Conservation (phyloP, 2,329 filamentous ascomycete species). For the Elsinoe arachidis region DNA sequence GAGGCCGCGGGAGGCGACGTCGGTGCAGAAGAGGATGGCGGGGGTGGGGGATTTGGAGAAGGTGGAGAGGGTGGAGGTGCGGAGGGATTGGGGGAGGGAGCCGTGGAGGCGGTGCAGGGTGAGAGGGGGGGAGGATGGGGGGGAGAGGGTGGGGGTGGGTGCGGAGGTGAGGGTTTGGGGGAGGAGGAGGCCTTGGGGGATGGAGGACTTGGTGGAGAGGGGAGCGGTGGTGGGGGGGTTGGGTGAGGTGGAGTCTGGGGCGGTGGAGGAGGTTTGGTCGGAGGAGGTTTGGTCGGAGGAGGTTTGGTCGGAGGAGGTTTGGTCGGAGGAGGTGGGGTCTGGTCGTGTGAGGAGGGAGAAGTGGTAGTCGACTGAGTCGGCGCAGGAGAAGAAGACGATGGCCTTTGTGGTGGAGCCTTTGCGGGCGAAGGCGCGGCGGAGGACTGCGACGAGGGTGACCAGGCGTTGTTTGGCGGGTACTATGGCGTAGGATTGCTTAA, state of each 20-base stretch:
- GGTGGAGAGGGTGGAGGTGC: slow-evolving; percentile 74
- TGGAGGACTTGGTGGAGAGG: slow-evolving; percentile 25
- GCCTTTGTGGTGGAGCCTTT: slow-evolving; percentile 92
- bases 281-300: too few relatives aligned
- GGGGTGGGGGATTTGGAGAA: slow-evolving; percentile 68
- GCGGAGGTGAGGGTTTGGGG: slow-evolving; percentile 49
- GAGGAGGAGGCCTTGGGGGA: slow-evolving; percentile 33
- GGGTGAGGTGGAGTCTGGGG: neutral
- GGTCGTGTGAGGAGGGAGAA: slow-evolving; percentile 65
- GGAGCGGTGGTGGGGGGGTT: neutral
- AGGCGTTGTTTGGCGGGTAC: slow-evolving; percentile 83
- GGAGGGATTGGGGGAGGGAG: slow-evolving; percentile 76
- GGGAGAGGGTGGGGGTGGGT: slow-evolving; percentile 61
- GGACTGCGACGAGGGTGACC: slow-evolving; percentile 73
- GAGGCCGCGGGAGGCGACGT: slow-evolving; percentile 89
- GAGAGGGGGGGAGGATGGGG: slow-evolving; percentile 53
- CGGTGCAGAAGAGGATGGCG: slow-evolving; percentile 81
- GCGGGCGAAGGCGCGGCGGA: slow-evolving; percentile 80
- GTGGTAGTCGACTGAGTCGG: slow-evolving; percentile 94
- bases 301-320: too few relatives aligned
- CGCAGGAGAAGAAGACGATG: slow-evolving; percentile 93
- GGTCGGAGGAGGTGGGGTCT: slow-evolving; percentile 25
- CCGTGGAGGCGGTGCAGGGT: slow-evolving; percentile 81
- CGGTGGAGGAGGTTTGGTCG: neutral
- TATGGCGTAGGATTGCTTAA: slow-evolving; percentile 85